Evolutionary conservation across 192 early-diverging fungal species (phyloP), one percentile per base, ranked within the genome.

Genomic region (Coemansia umbellata): DNA sequence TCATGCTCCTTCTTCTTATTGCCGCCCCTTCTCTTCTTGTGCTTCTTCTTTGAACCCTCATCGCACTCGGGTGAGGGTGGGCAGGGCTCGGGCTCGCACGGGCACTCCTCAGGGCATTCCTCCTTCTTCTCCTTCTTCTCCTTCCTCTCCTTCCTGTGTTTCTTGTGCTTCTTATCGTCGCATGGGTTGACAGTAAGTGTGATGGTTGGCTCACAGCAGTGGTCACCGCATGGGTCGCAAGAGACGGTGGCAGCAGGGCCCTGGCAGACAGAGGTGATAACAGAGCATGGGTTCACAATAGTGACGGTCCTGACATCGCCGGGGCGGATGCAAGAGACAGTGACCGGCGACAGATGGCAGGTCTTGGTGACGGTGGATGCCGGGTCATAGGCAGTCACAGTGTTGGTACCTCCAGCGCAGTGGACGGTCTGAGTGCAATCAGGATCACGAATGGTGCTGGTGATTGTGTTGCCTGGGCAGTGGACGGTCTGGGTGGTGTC

Each of bases 181-280:
- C 58, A 73, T 15, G 69, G 69, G 53, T 62, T 66, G 36, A 73
- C 69, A 8, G 69, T 73, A 53, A 73, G 62, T 6, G 69, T 73
- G 50, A 73, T 58, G 31, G 69, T 73, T 6, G 69, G 69, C 63
- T 73, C 69, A 40, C 42, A 28, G 11, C 58, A 44, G 47, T 51
- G 30, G 56, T 58, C 31, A 35, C 33, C 33, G 28, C 43, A 45
- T 45, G 43, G 23, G 60, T 52, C 60, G 31, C 52, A 53, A 28
- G 53, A 50, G 37, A 53, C 61, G 26, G 69, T 65, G 24, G 57
- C 61, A 0, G 62, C 45, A 17, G 58, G 55, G 33, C 62, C 53
- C 43, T 60, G 62, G 33, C 56, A 49, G 21, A 65, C 37, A 1
- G 61, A 66, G 26, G 69, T 73, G 39, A 66, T 41, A 13, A 63